Evolutionary conservation across 345 rosid species (phyloP).

Genomic region (Gossypium stocksii): DNA sequence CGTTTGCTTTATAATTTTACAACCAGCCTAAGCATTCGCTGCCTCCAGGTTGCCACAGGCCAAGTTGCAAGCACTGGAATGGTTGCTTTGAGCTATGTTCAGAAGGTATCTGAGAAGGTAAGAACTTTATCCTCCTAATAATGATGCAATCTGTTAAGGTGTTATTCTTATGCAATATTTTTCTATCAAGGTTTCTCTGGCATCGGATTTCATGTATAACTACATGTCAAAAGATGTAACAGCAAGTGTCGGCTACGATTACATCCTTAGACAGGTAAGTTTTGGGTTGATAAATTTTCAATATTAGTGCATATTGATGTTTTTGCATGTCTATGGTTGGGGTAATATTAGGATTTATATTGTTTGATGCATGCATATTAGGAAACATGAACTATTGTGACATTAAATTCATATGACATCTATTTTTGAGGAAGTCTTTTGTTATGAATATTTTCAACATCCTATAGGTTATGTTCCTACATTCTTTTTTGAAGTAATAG

Average conservation of each 20-base stretch:
- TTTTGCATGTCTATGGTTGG: background rate
- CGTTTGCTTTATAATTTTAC: background rate
- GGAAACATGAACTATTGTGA: background rate
- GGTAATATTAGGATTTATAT: background rate
- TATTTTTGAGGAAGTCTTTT: background rate
- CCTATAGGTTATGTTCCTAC: background rate
- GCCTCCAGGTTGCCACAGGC: slow-evolving; percentile 67
- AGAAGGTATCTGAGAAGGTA: slow-evolving; percentile 97
- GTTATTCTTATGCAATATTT: slow-evolving; percentile 7
- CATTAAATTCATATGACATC: background rate
- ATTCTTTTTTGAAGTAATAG: background rate
- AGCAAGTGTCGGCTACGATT: slow-evolving; percentile 93
- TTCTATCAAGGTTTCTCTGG: slow-evolving; percentile 72
- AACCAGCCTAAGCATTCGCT: background rate
- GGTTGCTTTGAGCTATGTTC: slow-evolving; percentile 83
- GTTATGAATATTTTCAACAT: background rate
- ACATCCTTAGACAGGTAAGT: slow-evolving; percentile 90
- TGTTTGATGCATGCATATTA: background rate
- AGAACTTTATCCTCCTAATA: background rate
- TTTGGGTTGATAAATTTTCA: background rate
- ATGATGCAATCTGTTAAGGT: background rate
- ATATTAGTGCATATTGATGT: background rate
- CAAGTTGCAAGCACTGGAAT: slow-evolving; percentile 97
- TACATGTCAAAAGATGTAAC: slow-evolving; percentile 80
- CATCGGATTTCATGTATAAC: slow-evolving; percentile 86